Percentiles rank a stretch among this genome's conserved stretches.
These are phyloP conservation scores for Acacia melanoxylon DNA, from an alignment of 306 rosid species.

Conservation along the genomic window DNA sequence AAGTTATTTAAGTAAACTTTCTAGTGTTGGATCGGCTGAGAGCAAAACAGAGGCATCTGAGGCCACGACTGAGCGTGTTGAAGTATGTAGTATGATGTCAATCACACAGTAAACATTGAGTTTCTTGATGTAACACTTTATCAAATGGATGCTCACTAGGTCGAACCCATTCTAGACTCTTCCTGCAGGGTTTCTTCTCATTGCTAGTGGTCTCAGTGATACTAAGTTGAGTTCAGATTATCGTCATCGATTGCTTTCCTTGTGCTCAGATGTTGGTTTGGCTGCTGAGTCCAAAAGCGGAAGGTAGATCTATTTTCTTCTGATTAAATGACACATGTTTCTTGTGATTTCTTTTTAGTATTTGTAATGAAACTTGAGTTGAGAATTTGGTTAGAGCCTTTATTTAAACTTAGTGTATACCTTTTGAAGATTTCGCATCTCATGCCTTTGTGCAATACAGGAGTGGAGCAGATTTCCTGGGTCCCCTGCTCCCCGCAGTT, in stretches of 20 bases:
- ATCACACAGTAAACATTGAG: conserved; percentile 32
- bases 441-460: conserved; percentile 59
- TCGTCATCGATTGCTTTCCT: conserved; percentile 89
- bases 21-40: conserved; percentile 88
- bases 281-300: conserved; percentile 99
- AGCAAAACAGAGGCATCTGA: conserved; percentile 87
- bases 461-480: conserved; percentile 98
- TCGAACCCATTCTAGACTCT: conserved; percentile 94
- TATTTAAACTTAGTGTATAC: conserved; percentile 24
- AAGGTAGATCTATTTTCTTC: conserved; percentile 57
- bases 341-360: neutral
- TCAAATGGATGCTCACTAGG: conserved; percentile 82
- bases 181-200: conserved; percentile 91
- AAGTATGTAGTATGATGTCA: conserved; percentile 59
- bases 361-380: conserved; percentile 6
- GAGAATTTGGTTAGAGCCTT: conserved; percentile 22
- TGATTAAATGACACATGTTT: conserved; percentile 24
- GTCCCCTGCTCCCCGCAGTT: conserved; percentile 96
- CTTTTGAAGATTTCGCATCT: conserved; percentile 39
- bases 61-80: conserved; percentile 93
- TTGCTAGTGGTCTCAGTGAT: conserved; percentile 79
- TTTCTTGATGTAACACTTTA: conserved; percentile 40
- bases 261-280: conserved; percentile 96
- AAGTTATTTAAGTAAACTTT: conserved; percentile 89
- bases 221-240: conserved; percentile 75